phyloP scores from a whole-genome alignment of 257 asterid genomes.

The Craterostigma plantagineum region DNA sequence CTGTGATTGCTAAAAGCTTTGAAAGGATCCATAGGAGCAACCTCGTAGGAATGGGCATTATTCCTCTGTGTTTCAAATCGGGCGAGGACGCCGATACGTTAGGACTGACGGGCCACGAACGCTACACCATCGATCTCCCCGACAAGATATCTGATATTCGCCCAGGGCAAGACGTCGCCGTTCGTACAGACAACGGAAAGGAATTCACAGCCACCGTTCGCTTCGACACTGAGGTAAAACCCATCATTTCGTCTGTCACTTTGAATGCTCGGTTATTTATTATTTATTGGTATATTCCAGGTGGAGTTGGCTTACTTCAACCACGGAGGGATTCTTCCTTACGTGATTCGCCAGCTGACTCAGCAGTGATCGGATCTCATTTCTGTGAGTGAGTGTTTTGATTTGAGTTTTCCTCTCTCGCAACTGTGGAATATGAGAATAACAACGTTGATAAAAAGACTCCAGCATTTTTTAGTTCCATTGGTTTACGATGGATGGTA shows the following conservation, averaged over 20 bases:
- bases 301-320: conserved; percentile 63
- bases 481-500: too few species aligned
- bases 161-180: conserved; percentile 84
- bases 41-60: conserved; percentile 90
- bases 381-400: too few species aligned
- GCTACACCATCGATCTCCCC: conserved; percentile 77
- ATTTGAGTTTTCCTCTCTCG: too few species aligned
- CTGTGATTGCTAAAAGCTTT: conserved; percentile 87
- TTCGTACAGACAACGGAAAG: conserved; percentile 56
- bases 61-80: conserved; percentile 85
- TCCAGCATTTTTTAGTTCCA: too few species aligned
- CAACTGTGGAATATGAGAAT: too few species aligned
- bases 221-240: conserved; percentile 90
- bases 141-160: conserved; percentile 52
- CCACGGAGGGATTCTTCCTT: conserved; percentile 84
- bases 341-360: conserved; percentile 62
- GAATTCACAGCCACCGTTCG: conserved; percentile 74
- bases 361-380: too few species aligned
- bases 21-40: conserved; percentile 96
- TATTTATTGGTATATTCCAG: conserved; percentile 17
- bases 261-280: too few species aligned
- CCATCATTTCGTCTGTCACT: too few species aligned
- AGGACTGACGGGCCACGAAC: conserved; percentile 87
- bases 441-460: too few species aligned
- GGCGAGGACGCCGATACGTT: conserved; percentile 91